A percentile compares a stretch with the other conserved stretches of the same genome.
phyloP scores from a whole-genome alignment of 257 asterid species.

The Scutellaria barbata region DNA sequence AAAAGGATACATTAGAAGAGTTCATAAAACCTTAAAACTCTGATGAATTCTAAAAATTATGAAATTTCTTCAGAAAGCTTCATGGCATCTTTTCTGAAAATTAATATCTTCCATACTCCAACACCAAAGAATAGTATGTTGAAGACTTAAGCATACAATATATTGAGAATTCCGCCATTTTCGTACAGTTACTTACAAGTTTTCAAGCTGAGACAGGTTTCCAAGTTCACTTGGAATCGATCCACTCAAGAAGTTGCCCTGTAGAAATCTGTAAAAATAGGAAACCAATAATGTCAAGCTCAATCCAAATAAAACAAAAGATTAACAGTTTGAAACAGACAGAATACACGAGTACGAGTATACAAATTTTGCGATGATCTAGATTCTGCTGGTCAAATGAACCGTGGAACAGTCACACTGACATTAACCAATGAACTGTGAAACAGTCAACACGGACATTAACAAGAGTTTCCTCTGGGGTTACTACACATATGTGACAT shows the following conservation, averaged over 20 bases:
- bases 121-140: conserved; percentile 19
- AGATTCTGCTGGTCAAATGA: conserved; percentile 29
- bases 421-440: conserved; percentile 19
- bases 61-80: neutral
- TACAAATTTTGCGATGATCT: conserved; percentile 14
- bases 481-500: conserved; percentile 15
- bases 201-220: conserved; percentile 67
- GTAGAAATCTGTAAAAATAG: conserved; percentile 63
- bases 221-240: conserved; percentile 78
- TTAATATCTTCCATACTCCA: neutral
- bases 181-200: conserved; percentile 55
- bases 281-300: conserved; percentile 13
- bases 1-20: neutral
- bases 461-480: conserved; percentile 3
- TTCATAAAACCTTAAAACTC: neutral
- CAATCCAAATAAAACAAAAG: conserved; percentile 2
- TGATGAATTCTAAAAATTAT: neutral
- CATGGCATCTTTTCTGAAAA: conserved; percentile 20
- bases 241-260: conserved; percentile 86
- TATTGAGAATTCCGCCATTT: neutral
- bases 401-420: conserved; percentile 6
- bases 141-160: conserved; percentile 9
- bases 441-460: conserved; percentile 20
- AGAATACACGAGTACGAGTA: neutral
- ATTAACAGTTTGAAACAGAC: conserved; percentile 14